Evolutionary conservation across 2,329 filamentous ascomycete species (phyloP).

Genomic region (Biscogniauxia mediterranea): DNA sequence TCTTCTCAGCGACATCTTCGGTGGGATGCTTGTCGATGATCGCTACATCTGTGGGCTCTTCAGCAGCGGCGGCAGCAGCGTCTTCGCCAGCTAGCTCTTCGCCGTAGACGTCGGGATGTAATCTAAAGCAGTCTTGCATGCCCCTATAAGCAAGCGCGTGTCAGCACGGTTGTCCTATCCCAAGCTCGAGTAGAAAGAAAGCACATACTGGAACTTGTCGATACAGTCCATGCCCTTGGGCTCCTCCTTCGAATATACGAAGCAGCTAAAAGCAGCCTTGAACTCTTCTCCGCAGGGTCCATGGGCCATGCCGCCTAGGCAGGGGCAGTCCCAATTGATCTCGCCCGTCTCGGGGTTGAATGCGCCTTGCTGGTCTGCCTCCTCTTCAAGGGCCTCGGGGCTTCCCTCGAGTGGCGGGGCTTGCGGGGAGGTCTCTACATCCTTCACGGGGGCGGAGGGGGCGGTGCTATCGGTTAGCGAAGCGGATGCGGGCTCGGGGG

Average conservation of each 20-base stretch:
- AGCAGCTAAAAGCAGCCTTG: slow-evolving; percentile 94
- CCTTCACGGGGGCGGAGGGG: slow-evolving; percentile 26
- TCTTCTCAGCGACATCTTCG: too few species aligned
- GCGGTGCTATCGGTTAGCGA: slow-evolving; percentile 23
- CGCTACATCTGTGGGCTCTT: too few species aligned
- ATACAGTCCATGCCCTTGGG: slow-evolving; percentile 98
- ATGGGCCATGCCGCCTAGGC: slow-evolving; percentile 93
- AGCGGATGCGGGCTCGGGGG: slow-evolving; percentile 30
- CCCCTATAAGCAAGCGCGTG: slow-evolving; percentile 51
- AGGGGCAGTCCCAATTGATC: slow-evolving; percentile 99
- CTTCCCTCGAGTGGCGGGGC: slow-evolving; percentile 31
- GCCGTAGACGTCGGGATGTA: slow-evolving; percentile 90
- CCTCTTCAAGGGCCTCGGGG: slow-evolving; percentile 65
- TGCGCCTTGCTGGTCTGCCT: slow-evolving; percentile 82
- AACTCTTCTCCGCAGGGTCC: slow-evolving; percentile 96
- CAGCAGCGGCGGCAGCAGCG: slow-evolving; percentile 8
- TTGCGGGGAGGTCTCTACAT: slow-evolving; percentile 22
- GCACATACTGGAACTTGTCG: slow-evolving; percentile 86
- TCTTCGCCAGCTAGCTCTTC: slow-evolving; percentile 79
- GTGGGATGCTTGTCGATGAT: too few species aligned
- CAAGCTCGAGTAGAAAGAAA: not conserved
- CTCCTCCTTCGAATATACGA: slow-evolving; percentile 91
- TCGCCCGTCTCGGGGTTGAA: slow-evolving; percentile 99
- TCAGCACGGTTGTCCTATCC: slow-evolving; percentile 7
- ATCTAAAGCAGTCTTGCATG: slow-evolving; percentile 97